Evolutionary conservation across 148 eudicot species (phyloP).

Genomic region (Cornus controversa): DNA sequence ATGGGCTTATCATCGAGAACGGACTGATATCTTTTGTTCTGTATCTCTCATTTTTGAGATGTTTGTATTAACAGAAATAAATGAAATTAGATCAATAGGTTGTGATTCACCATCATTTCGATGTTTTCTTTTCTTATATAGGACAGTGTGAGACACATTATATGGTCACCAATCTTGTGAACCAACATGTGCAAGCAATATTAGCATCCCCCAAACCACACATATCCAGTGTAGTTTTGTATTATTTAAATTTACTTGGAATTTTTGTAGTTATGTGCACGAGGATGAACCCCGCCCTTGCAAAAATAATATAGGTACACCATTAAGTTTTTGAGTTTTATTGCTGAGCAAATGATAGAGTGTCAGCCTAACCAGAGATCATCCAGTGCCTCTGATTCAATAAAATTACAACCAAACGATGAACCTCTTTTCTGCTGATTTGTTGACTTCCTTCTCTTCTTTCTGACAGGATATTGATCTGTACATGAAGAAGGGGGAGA

Average conservation of each 20-base stretch:
- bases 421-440: neutral
- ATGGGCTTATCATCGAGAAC: too few relatives aligned
- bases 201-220: neutral
- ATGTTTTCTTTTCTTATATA: too few relatives aligned
- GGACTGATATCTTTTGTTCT: too few relatives aligned
- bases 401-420: neutral
- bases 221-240: neutral
- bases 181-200: neutral
- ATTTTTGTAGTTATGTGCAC: neutral
- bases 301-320: neutral
- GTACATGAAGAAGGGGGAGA: constrained; percentile 82
- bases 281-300: too few relatives aligned
- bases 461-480: constrained; percentile 61
- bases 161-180: too few relatives aligned
- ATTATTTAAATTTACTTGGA: neutral
- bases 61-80: too few relatives aligned
- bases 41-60: too few relatives aligned
- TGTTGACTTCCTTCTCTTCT: neutral
- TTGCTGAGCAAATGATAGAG: neutral
- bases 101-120: too few relatives aligned
- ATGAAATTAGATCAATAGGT: too few relatives aligned
- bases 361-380: neutral
- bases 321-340: neutral
- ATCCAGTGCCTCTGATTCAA: neutral
- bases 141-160: too few relatives aligned